phyloP scores from a whole-genome alignment of 2,329 filamentous ascomycete genomes.

The Pseudogymnoascus sp. region DNA sequence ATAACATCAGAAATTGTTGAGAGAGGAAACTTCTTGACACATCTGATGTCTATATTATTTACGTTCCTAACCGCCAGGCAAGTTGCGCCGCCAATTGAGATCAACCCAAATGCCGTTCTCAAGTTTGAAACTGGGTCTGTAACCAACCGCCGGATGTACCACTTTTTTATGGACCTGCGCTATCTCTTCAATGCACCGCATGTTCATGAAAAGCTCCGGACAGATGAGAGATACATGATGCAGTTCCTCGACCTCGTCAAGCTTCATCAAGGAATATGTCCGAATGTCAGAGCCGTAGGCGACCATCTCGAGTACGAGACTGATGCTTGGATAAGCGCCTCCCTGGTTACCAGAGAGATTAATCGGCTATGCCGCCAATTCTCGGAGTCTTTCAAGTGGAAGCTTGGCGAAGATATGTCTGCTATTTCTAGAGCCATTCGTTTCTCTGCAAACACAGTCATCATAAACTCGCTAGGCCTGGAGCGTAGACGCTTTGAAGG shows the following conservation, averaged over 20 bases:
- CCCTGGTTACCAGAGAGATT: constrained; percentile 87
- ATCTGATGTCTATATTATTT: constrained; percentile 90
- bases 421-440: constrained; percentile 64
- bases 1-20: constrained; percentile 95
- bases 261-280: constrained; percentile 92
- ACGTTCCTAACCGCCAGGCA: constrained; percentile 94
- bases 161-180: constrained; percentile 92
- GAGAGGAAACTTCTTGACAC: constrained; percentile 90
- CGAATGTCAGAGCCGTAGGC: constrained; percentile 81
- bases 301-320: constrained; percentile 98
- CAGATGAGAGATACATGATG: constrained; percentile 76
- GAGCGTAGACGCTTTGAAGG: constrained; percentile 79
- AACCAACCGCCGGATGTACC: constrained; percentile 90
- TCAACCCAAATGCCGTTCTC: constrained; percentile 75
- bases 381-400: constrained; percentile 73
- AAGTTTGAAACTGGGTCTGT: constrained; percentile 92
- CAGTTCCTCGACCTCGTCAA: constrained; percentile 96
- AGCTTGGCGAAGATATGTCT: constrained; percentile 52
- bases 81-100: constrained; percentile 86
- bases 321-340: constrained; percentile 95
- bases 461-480: constrained; percentile 80
- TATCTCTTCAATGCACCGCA: constrained; percentile 84
- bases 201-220: constrained; percentile 76
- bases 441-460: constrained; percentile 71
- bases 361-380: constrained; percentile 86